phyloP scores from a whole-genome alignment of 148 eudicot genomes.

The Beta vulgaris region DNA sequence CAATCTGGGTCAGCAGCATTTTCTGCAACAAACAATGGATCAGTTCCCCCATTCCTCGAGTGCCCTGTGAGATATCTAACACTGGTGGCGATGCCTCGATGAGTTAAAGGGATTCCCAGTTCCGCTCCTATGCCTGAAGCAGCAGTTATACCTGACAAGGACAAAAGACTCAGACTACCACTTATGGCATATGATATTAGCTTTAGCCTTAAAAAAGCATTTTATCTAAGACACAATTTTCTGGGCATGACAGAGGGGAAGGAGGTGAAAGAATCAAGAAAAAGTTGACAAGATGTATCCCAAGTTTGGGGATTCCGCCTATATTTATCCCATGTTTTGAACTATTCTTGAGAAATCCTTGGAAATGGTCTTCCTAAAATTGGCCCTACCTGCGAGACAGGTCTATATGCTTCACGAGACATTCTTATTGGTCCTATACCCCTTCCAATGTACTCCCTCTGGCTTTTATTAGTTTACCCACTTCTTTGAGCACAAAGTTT shows the following conservation, averaged over 20 bases:
- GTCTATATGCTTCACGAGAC: too few relatives aligned
- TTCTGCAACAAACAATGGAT: conserved; percentile 82
- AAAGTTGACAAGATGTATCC: too few relatives aligned
- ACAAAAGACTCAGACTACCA: neutral
- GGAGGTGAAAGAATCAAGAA: neutral
- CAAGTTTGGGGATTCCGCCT: too few relatives aligned
- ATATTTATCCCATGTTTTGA: too few relatives aligned
- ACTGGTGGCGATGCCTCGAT: conserved; percentile 86
- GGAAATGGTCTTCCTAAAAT: too few relatives aligned
- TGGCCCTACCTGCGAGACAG: too few relatives aligned
- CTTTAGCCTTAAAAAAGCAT: neutral
- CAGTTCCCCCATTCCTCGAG: conserved; percentile 89
- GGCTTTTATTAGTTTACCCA: too few relatives aligned
- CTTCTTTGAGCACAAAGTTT: too few relatives aligned
- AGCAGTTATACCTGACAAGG: conserved; percentile 81
- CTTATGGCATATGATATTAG: neutral
- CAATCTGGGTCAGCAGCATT: conserved; percentile 95
- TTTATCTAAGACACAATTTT: neutral
- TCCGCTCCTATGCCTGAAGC: conserved; percentile 98
- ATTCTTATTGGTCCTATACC: too few relatives aligned
- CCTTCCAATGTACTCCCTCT: too few relatives aligned
- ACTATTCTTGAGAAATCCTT: too few relatives aligned
- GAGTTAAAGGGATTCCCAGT: conserved; percentile 89
- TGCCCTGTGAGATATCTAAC: conserved; percentile 95
- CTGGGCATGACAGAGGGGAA: neutral